phyloP scores from a whole-genome alignment of 345 rosid genomes.

The Syzygium oleosum region DNA sequence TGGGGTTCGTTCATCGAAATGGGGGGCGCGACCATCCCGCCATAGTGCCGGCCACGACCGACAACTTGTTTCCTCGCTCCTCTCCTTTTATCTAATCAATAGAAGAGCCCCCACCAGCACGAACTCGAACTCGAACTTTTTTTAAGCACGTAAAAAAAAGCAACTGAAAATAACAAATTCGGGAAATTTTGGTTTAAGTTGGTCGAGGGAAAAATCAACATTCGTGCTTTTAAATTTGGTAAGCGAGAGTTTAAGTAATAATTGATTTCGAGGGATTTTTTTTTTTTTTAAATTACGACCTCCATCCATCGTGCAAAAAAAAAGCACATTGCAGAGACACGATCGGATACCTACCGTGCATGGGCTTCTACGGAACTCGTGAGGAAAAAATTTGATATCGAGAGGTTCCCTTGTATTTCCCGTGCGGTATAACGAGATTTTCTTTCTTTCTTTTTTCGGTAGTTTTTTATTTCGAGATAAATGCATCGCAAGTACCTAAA shows the following conservation, averaged over 20 bases:
- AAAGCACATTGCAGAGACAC: rapidly evolving
- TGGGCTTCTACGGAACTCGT: rapidly evolving
- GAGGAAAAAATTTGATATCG: rapidly evolving
- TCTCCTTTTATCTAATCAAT: neutral
- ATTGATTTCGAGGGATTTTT: neutral
- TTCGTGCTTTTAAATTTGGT: neutral
- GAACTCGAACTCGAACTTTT: too few relatives aligned
- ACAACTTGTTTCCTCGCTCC: neutral
- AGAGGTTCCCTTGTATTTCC: rapidly evolving
- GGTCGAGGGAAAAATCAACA: neutral
- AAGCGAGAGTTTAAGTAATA: neutral
- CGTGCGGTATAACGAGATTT: rapidly evolving
- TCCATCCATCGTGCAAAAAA: rapidly evolving
- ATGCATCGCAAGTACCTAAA: too few relatives aligned
- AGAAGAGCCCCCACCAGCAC: too few relatives aligned
- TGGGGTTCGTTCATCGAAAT: neutral
- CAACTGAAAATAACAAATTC: neutral
- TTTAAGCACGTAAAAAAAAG: neutral
- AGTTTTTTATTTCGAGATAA: neutral
- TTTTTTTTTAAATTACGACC: too few relatives aligned
- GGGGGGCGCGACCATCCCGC: too few relatives aligned
- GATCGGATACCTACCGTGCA: rapidly evolving
- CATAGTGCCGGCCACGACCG: neutral
- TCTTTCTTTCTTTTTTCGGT: rapidly evolving
- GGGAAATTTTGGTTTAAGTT: neutral